Conservation (phyloP, 2,329 filamentous ascomycete species). For the Pseudogymnoascus sp. region DNA sequence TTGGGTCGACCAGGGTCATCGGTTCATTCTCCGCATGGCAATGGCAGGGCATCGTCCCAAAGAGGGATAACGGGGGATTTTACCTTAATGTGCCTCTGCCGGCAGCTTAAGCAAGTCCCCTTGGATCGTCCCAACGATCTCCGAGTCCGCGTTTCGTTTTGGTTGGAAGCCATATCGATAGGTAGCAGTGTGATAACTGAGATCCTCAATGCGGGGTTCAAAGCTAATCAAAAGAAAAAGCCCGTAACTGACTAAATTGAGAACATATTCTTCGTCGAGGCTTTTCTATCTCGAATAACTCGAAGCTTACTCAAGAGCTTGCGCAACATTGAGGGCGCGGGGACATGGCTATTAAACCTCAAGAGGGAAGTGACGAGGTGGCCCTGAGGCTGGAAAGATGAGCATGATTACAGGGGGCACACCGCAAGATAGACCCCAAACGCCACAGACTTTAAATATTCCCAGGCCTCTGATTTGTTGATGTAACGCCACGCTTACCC, state of each 20-base stretch:
- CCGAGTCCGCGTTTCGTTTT: background rate
- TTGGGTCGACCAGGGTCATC: background rate
- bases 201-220: background rate
- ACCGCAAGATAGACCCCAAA: background rate
- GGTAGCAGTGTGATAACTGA: background rate
- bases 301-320: background rate
- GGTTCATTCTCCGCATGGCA: background rate
- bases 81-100: conserved; percentile 5
- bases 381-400: background rate
- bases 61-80: background rate
- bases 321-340: background rate
- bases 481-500: background rate
- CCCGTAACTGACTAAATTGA: background rate
- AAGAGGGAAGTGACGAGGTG: conserved; percentile 1
- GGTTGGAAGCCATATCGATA: background rate
- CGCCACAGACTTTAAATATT: background rate
- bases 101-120: background rate
- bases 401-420: background rate
- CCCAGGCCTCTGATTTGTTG: background rate
- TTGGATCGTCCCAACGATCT: background rate
- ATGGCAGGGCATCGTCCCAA: background rate
- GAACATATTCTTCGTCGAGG: background rate
- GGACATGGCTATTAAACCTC: background rate
- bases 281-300: background rate
- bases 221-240: background rate